phyloP scores from a whole-genome alignment of 352 stramenopile genomes.

The Globisporangium spinosum region DNA sequence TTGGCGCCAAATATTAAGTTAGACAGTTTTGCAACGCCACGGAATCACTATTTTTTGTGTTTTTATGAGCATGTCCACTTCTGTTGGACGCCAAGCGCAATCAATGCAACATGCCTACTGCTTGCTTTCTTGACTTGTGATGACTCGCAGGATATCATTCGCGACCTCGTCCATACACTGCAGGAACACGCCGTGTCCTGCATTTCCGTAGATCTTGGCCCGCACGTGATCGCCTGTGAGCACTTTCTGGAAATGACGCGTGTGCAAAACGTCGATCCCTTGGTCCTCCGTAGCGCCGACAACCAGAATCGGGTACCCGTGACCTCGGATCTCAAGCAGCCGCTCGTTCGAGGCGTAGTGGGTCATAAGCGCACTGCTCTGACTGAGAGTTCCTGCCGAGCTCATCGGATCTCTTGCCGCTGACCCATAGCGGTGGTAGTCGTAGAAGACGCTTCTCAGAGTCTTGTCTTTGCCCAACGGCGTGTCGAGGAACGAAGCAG shows the following conservation, averaged over 20 bases:
- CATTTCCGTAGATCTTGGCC: not conserved
- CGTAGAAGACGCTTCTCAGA: not conserved
- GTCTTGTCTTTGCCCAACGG: not conserved
- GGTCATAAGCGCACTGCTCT: slow-evolving; percentile 29
- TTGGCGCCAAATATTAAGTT: no score
- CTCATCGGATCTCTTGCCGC: not conserved
- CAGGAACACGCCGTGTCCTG: not conserved
- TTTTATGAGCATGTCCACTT: no score
- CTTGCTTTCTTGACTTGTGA: not conserved
- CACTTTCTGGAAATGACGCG: not conserved
- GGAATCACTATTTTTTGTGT: no score
- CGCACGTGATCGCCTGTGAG: not conserved
- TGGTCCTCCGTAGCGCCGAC: not conserved
- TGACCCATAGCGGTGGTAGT: not conserved
- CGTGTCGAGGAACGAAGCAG: not conserved
- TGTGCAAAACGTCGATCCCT: not conserved
- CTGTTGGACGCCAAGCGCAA: no score
- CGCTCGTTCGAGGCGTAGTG: slow-evolving; percentile 40
- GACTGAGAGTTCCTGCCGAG: slow-evolving; percentile 18
- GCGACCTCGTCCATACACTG: not conserved
- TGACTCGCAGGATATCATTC: not conserved
- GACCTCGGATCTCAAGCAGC: slow-evolving; percentile 16
- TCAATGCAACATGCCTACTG: not conserved
- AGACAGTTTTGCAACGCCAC: no score
- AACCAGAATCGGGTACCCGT: not conserved